Base-by-base conservation (phyloP, 495 filamentous ascomycete genomes). In the Podospora pseudocomata region DNA sequence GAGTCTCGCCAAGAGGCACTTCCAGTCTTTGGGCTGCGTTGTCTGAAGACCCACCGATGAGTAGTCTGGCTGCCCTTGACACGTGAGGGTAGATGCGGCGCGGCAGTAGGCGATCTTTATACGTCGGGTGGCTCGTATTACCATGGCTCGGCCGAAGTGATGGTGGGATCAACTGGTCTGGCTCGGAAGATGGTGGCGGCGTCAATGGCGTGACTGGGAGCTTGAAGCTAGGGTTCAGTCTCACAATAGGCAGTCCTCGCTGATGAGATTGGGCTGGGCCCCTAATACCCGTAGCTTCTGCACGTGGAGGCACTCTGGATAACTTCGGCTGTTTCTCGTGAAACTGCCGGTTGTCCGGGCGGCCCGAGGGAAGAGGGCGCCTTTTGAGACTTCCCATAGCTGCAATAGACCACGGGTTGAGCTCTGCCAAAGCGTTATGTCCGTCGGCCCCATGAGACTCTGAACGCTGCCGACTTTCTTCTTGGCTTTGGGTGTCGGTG, bases 391-490 rank as follows among this genome's bases (percentile, higher is more conserved):
- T 49, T 13, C 39, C 39, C 39, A 49, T 49, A 49, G 39, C 39
- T 49, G 73, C 76, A 55, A 75, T 71, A 1, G 71, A 68, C 72
- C 74, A 78, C 18, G 74, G 74, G 30, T 76, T 78, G 7, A 76
- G 19, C 6, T 68, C 71, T 53, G 73, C 69, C 32, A 65, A 56
- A n/a, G 68, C 9, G 7, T 49, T 11, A 49, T 49, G 9, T 49
- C 39, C 13, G 7, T 5, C 9, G 5, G 39, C 3, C 9, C 18
- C 13, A 3, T 49, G 39, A 11, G 39, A 49, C 39, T 49, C 39
- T 3, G 9, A 5, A 13, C 15, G 7, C 39, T 49, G 39, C 13
- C 39, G 6, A 16, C 9, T 13, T 6, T 11, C 0, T 18, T 1
- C 39, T 11, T 3, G 9, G 7, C 13, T 13, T 11, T 13, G 15